Evolutionary conservation across 208 protist species (phyloP).

Genomic region (Polymyxa betae): DNA sequence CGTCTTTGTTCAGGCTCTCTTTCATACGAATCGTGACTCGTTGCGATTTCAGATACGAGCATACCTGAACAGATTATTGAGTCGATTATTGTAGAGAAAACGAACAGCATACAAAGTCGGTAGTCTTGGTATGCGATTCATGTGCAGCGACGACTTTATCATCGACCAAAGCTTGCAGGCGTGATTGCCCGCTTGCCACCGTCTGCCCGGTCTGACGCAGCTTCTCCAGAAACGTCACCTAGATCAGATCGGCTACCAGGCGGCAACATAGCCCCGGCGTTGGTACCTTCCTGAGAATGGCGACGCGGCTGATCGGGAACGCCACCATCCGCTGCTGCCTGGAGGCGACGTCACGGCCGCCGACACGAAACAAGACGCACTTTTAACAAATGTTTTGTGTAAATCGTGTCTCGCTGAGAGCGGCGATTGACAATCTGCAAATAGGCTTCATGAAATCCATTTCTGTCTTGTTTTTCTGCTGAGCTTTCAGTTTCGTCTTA

Average conservation of each 20-base stretch:
- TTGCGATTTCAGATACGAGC: slow-evolving; percentile 46
- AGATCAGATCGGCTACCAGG: background rate
- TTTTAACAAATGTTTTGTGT: no score
- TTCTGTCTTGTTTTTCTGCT: no score
- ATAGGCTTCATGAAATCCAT: no score
- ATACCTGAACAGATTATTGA: background rate
- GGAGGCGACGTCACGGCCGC: no score
- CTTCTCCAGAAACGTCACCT: slow-evolving; percentile 47
- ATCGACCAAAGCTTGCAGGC: background rate
- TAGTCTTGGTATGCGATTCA: background rate
- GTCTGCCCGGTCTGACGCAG: background rate
- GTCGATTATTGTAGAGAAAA: background rate
- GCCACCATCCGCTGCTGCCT: no score
- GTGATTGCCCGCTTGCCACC: background rate
- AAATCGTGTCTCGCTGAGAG: no score
- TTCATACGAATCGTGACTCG: slow-evolving; percentile 26
- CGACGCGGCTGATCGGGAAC: background rate
- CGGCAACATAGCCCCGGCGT: background rate
- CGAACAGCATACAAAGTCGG: background rate
- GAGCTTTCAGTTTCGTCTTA: no score
- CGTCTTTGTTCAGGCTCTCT: background rate
- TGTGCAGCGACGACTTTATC: background rate
- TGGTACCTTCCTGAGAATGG: background rate
- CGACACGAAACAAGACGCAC: no score
- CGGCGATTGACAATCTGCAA: no score